phyloP scores from a whole-genome alignment of 192 early-diverging fungal species.

The Coemansia sp. region DNA sequence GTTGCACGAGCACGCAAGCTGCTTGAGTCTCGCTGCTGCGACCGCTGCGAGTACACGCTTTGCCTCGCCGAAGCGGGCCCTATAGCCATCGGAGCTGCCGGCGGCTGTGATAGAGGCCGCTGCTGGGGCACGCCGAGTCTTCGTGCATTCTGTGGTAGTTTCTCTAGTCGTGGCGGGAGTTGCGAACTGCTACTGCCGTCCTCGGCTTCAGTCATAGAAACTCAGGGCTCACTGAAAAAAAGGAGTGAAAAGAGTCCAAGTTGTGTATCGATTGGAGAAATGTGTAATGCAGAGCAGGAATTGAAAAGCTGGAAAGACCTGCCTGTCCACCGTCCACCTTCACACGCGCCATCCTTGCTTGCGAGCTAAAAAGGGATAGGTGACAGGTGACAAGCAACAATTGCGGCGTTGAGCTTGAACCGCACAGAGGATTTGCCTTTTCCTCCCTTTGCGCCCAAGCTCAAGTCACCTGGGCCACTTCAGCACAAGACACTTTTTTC shows the following conservation, averaged over 20 bases:
- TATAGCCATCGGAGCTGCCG: not conserved
- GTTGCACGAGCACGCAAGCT: conserved; percentile 9
- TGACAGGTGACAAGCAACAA: not conserved
- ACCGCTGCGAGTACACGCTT: not conserved
- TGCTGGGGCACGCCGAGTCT: not conserved
- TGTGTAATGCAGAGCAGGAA: not conserved
- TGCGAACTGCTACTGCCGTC: not conserved
- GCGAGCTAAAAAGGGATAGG: not conserved
- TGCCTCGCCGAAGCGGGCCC: not conserved
- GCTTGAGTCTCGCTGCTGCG: conserved; percentile 1
- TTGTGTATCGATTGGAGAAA: not conserved
- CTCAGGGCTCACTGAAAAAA: not conserved
- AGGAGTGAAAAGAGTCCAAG: too few species aligned
- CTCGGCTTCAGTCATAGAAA: conserved; percentile 4
- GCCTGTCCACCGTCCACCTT: not conserved
- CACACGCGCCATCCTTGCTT: not conserved
- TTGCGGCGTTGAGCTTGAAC: not conserved
- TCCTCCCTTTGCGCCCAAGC: not conserved
- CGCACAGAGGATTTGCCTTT: not conserved
- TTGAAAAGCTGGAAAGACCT: not conserved
- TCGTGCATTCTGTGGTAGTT: conserved; percentile 21
- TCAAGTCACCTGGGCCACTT: not conserved
- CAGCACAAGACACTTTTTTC: not conserved
- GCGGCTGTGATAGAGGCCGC: not conserved
- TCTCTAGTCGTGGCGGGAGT: conserved; percentile 1